Percentiles rank a stretch among this genome's conserved stretches.
These are phyloP conservation scores for Salix purpurea DNA, from an alignment of 345 rosid species.

Conservation along the genomic window DNA sequence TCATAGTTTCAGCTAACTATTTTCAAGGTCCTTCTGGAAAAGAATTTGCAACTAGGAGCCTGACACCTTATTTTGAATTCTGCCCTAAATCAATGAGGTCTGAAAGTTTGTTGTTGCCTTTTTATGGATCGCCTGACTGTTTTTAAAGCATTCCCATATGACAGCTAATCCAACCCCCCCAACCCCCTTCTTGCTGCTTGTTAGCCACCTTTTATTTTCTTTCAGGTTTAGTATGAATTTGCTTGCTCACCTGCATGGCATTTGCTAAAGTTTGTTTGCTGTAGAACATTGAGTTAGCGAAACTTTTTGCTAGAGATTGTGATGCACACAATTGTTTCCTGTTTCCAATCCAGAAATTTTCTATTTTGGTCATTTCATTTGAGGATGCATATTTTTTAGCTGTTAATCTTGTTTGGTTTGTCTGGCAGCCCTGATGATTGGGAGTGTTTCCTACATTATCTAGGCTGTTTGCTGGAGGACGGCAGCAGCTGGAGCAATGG, in stretches of 20 bases:
- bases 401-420: slow-evolving; percentile 31
- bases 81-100: no score
- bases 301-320: neutral
- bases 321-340: neutral
- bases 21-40: no score
- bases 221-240: neutral
- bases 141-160: no score
- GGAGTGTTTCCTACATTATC: slow-evolving; percentile 89
- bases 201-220: neutral
- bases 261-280: neutral
- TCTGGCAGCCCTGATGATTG: slow-evolving; percentile 95
- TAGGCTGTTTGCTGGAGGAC: slow-evolving; percentile 89
- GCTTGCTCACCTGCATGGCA: neutral
- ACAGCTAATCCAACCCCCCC: no score
- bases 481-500: slow-evolving; percentile 54
- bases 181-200: no score
- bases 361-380: neutral
- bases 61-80: no score
- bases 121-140: no score
- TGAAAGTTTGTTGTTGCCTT: no score
- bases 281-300: neutral
- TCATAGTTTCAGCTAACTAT: no score
- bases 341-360: neutral
- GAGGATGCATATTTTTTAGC: slow-evolving; percentile 2
- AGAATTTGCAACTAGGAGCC: no score